These are phyloP conservation scores for Sicyos edulis DNA, from an alignment of 306 rosid genomes.

Conservation along the genomic window DNA sequence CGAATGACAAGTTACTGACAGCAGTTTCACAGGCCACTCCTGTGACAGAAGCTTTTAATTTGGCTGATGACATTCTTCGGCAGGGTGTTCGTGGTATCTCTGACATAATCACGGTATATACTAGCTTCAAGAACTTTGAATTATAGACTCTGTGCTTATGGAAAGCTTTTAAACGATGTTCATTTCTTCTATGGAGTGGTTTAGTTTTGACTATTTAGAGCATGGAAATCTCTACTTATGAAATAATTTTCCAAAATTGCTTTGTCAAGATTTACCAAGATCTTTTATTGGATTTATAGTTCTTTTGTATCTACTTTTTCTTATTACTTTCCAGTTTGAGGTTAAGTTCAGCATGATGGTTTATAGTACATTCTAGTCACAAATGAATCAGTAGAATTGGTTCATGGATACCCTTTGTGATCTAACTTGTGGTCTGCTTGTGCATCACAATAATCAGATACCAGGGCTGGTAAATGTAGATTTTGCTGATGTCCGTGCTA, in stretches of 20 bases:
- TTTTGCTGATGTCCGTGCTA: constrained; percentile 92
- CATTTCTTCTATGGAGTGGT: not conserved
- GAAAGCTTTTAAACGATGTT: not conserved
- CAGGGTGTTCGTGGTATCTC: constrained; percentile 99
- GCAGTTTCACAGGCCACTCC: constrained; percentile 96
- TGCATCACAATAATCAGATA: constrained; percentile 38
- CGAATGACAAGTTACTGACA: constrained; percentile 92
- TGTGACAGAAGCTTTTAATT: constrained; percentile 95
- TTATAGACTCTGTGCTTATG: not conserved
- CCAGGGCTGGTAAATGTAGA: constrained; percentile 93
- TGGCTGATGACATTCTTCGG: constrained; percentile 97
- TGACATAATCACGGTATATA: constrained; percentile 83
- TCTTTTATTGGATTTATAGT: constrained; percentile 4
- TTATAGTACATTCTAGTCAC: not conserved
- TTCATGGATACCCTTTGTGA: not conserved
- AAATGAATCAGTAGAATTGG: not conserved
- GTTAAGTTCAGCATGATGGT: not conserved
- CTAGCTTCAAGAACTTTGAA: not conserved
- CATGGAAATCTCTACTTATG: not conserved
- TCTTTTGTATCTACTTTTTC: not conserved
- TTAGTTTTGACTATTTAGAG: not conserved
- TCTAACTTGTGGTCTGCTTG: constrained; percentile 13
- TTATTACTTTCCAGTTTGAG: not conserved
- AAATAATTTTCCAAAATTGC: not conserved
- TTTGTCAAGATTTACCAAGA: not conserved